Base-by-base conservation (phyloP, 2,329 filamentous ascomycete species). In the Neocatenulostroma microsporum region DNA sequence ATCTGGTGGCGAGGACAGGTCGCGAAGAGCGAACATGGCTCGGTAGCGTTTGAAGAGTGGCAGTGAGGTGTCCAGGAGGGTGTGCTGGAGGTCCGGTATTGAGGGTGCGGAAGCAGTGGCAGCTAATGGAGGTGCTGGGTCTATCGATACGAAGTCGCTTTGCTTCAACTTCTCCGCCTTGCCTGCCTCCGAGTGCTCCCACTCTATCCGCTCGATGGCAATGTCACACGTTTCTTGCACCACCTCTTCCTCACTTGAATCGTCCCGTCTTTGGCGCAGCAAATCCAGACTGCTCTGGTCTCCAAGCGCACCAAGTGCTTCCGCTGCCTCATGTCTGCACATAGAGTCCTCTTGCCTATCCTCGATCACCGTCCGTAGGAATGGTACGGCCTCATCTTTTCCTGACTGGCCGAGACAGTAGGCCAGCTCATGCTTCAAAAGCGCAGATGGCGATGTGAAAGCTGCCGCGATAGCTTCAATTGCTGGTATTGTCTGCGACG, bases 171-270 rank as follows among this genome's bases (percentile, higher is more conserved):
- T 84, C 66, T 96, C 88, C 28, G 67, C 64, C 58, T 80, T 80
- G 45, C 76, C 71, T 53, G 76, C 70, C 53, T 81, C 74, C 2
- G 81, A 84, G 53, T 84, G 83, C 63, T 91, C 86, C 89, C 91
- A 98, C 60, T 88, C 74, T 55, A 98, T 93, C 48, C 91, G 78
- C 54, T 87, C 88, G 39, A 96, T 83, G 5, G 93, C 89, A 58
- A 98, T 91, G 59, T 98, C 91, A 60, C 91, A 98, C 1, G 91
- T 98, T 71, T 98, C 88, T 27, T 76, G 76, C n/a, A 98, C 80
- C 25, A 87, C 83, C 19, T 82, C 78, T 21, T 80, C 73, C 64
- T 96, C 88, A 13, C 75, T 77, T 44, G 71, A 64, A 45, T 85
- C 78, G 57, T 95, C 84, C 45, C 85, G 74, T 55, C 86, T 76